These are phyloP conservation scores for Diutina catenulata DNA, from an alignment of 1,139 yeast genomes.

Conservation along the genomic window DNA sequence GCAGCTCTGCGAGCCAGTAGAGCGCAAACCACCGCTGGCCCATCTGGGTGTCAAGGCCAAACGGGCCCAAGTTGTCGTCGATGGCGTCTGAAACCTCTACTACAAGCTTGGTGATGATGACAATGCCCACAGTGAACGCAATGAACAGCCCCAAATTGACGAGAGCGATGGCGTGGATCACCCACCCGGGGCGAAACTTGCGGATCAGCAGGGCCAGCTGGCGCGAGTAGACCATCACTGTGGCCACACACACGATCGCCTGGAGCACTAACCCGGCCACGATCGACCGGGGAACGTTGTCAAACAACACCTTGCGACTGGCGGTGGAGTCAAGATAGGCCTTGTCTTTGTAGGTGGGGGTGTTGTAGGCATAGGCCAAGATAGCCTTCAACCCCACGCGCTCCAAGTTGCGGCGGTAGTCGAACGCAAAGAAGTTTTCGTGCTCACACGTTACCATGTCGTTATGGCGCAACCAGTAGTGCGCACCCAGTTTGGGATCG, in stretches of 20 bases:
- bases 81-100: neutral
- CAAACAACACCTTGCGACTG: neutral
- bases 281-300: neutral
- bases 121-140: neutral
- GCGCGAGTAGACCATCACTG: neutral
- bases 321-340: neutral
- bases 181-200: constrained; percentile 1
- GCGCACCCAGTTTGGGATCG: neutral
- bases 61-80: neutral
- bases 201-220: neutral
- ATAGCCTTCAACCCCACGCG: neutral
- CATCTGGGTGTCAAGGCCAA: constrained; percentile 2
- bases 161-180: neutral
- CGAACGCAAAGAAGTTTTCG: neutral
- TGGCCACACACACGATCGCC: neutral
- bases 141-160: neutral
- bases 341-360: neutral
- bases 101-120: neutral
- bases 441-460: neutral
- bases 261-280: neutral
- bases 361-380: constrained; percentile 1
- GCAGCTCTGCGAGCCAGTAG: neutral
- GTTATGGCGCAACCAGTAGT: neutral
- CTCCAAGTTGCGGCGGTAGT: neutral
- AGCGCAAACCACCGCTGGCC: neutral